Evolutionary conservation across 2,329 filamentous ascomycete genomes (phyloP), one percentile per base, ranked within the genome.

Genomic region (Penicillium sumatraense): DNA sequence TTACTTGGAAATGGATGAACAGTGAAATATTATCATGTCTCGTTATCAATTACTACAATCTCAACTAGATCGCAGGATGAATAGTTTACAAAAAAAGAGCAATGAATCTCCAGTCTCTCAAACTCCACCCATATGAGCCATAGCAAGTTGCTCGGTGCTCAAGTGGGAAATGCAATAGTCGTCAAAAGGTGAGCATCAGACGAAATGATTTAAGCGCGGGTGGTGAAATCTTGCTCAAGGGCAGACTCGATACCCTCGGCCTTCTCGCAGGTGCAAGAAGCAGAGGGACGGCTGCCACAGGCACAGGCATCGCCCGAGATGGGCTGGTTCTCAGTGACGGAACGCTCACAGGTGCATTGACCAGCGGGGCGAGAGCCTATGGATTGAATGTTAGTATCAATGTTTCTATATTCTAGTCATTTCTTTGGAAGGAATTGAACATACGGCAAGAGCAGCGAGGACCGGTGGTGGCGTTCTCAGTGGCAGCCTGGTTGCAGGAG

Each of bases 151-250:
- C n/a, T n/a, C n/a, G n/a, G 13, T 42, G 38, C 14, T 42, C 38
- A 24, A 24, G 9, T 42, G 38, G 38, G 38, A 24, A 42, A 42
- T 44, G 40, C 40, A 44, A 42, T 21, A 41, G n/a, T 16, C 40
- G 23, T 27, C 40, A 14, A 47, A n/a, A 20, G 14, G 3, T 33
- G 49, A 41, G 20, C 20, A 38, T 31, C n/a, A 14, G 26, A 41
- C 24, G 21, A 23, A 40, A 36, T 46, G 49, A 54, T 49, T 51
- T 48, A 65, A 36, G 63, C 58, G 78, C 83, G 86, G 51, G 88
- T 91, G 33, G 92, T 97, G 71, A 96, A 97, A 75, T 97, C 93
- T 47, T 84, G 90, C 84, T 97, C 93, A 64, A 75, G 44, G 62
- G 89, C 85, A 55, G 82, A 81, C 35, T 84, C 84, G 51, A 85